Base-by-base conservation (phyloP, 345 rosid genomes). In the Trapa bicornis region DNA sequence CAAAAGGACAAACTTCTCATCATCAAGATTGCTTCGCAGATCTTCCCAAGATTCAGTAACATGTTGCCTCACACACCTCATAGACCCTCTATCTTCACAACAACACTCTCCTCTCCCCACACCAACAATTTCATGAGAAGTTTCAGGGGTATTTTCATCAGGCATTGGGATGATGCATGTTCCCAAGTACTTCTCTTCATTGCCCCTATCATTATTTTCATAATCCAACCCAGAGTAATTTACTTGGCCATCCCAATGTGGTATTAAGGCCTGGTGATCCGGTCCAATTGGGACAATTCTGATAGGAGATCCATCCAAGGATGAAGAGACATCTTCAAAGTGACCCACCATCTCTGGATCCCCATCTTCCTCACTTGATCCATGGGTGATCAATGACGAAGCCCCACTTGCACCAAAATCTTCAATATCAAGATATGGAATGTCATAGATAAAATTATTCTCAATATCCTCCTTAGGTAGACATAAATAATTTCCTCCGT, bases 101-200 rank as follows among this genome's bases (percentile, higher is more conserved):
- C 29, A 67, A 74, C 98, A 92, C 35, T 80, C 76, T 13, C 33
- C 48, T 78, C 89, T 71, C 63, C 88, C 88, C 42, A 29, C 47
- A 12, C 90, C 89, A 66, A 70, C 73, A 56, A 54, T 61, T 16
- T 64, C 50, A 16, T 37, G 64, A 56, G 69, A 66, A 43, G 15
- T 39, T 54, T 64, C 77, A 41, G 47, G 67, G 53, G 67, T 17
- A 47, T 65, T 75, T 0, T 37, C 47, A 42, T 74, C 78, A 61
- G 85, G 80, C 88, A 87, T 80, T 0, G 94, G 86, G 73, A 84
- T 68, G n/a, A 87, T 68, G 75, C 89, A 85, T 73, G 85, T 80
- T 14, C 97, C 96, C 80, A 80, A 75, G 69, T 74, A 69, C 37
- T 61, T 72, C 45, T 47, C 61, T 72, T 82, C 89, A 10, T 73